A percentile compares a stretch with the other conserved stretches of the same genome.
Evolutionary conservation across 352 stramenopile species (phyloP).

Genomic region (Globisporangium barbulae): DNA sequence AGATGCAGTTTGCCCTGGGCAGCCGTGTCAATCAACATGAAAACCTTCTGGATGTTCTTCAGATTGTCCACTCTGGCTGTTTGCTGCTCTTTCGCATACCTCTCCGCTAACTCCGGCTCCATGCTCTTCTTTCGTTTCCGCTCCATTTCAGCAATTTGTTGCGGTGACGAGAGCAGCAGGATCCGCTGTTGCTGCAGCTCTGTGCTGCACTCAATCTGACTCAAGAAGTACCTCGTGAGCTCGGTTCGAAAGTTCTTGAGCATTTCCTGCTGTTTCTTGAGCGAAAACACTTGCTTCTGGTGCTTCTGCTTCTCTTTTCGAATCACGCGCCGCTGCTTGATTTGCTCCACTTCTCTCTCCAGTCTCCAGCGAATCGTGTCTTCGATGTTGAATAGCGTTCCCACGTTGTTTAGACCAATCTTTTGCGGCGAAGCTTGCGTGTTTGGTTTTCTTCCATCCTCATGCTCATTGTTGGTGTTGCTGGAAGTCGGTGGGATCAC

Average conservation of each 20-base stretch:
- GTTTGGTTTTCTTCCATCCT: background rate
- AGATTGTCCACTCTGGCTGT: constrained; percentile 16
- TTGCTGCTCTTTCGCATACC: constrained; percentile 29
- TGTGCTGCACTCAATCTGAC: constrained; percentile 43
- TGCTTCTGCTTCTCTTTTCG: constrained; percentile 37
- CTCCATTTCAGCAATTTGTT: constrained; percentile 42
- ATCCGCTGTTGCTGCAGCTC: constrained; percentile 59
- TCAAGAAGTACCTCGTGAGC: constrained; percentile 42
- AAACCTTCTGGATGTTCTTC: constrained; percentile 52
- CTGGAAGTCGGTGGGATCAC: constrained; percentile 20
- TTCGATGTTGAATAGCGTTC: constrained; percentile 46
- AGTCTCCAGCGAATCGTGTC: constrained; percentile 45
- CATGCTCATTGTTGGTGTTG: background rate
- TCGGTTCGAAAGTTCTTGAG: constrained; percentile 43
- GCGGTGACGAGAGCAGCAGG: constrained; percentile 47
- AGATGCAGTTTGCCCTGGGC: constrained; percentile 42
- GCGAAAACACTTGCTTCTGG: constrained; percentile 33
- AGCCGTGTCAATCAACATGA: constrained; percentile 37
- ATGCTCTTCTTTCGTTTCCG: constrained; percentile 26
- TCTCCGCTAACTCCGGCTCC: constrained; percentile 57
- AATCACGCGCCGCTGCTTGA: constrained; percentile 32
- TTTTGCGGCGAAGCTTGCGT: background rate
- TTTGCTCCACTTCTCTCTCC: constrained; percentile 39
- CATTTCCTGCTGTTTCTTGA: constrained; percentile 43
- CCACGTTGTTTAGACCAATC: constrained; percentile 16